Evolutionary conservation across 2,329 filamentous ascomycete species (phyloP).

Genomic region (Pestalotiopsis sp.): DNA sequence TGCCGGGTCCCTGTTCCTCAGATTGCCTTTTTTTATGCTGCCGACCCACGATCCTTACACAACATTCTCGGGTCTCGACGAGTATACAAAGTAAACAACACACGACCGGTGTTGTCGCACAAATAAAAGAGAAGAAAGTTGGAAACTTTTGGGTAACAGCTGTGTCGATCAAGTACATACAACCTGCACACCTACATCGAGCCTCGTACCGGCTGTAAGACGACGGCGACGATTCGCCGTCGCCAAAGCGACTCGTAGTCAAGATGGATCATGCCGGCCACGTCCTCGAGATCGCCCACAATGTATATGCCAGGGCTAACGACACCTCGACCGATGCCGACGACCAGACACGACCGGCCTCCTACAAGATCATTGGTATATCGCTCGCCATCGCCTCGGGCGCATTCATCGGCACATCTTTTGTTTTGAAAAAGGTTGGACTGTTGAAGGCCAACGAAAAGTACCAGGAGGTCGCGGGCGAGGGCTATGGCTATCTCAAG

Average conservation of each 20-base stretch:
- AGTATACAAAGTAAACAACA: slow-evolving; percentile 1
- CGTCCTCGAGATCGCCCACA: slow-evolving; percentile 35
- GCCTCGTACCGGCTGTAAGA: background rate
- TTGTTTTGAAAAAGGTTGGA: slow-evolving; percentile 93
- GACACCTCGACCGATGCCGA: slow-evolving; percentile 30
- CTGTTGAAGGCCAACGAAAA: slow-evolving; percentile 91
- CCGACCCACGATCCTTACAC: slow-evolving; percentile 5
- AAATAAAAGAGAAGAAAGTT: background rate
- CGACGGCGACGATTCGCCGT: slow-evolving; percentile 15
- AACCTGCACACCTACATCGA: background rate
- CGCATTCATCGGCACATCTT: slow-evolving; percentile 90
- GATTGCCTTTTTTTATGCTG: background rate
- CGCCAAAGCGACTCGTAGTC: slow-evolving; percentile 18
- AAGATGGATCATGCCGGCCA: slow-evolving; percentile 40
- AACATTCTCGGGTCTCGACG: background rate
- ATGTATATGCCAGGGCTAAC: slow-evolving; percentile 45
- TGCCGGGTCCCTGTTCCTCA: background rate
- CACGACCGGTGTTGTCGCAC: background rate
- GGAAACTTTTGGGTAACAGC: background rate
- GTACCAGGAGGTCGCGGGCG: slow-evolving; percentile 92
- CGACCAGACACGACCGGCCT: slow-evolving; percentile 42
- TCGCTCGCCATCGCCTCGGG: slow-evolving; percentile 84
- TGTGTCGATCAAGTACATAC: background rate
- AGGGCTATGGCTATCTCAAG: slow-evolving; percentile 96
- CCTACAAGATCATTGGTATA: slow-evolving; percentile 87